A percentile compares a stretch with the other conserved stretches of the same genome.
Conservation (phyloP, 352 stramenopile species). For the Elongisporangium undulatum region DNA sequence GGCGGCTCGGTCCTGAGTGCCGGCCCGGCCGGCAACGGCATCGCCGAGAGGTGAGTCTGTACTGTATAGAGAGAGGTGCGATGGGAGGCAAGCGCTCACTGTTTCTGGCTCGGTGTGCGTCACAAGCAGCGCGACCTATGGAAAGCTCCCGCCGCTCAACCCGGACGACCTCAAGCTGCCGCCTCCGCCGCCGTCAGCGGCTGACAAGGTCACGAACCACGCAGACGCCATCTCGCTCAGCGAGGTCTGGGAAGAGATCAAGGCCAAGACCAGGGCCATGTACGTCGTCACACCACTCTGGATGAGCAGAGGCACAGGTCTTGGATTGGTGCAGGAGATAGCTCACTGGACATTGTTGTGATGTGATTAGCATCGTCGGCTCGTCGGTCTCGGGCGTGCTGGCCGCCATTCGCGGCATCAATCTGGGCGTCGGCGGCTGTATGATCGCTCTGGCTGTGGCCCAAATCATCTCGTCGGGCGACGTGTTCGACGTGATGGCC, state of each 20-base stretch:
- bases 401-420: conserved; percentile 70
- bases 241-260: conserved; percentile 84
- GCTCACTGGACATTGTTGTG: conserved; percentile 4
- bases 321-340: neutral
- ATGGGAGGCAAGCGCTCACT: neutral
- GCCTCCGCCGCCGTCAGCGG: conserved; percentile 65
- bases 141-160: conserved; percentile 79
- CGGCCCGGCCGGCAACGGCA: conserved; percentile 57
- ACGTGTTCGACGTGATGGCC: conserved; percentile 69
- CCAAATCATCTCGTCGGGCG: conserved; percentile 64
- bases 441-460: conserved; percentile 74
- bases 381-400: conserved; percentile 79
- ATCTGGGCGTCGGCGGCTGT: conserved; percentile 62
- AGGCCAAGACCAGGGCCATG: conserved; percentile 77
- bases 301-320: neutral
- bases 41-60: conserved; percentile 24
- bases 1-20: conserved; percentile 57
- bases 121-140: conserved; percentile 45
- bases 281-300: conserved; percentile 18
- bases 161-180: conserved; percentile 83
- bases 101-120: conserved; percentile 4
- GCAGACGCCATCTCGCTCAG: conserved; percentile 71
- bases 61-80: neutral
- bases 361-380: conserved; percentile 51
- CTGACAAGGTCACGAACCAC: conserved; percentile 60